Conservation (phyloP, 2,329 filamentous ascomycete genomes). For the Aphanoascus verrucosus region DNA sequence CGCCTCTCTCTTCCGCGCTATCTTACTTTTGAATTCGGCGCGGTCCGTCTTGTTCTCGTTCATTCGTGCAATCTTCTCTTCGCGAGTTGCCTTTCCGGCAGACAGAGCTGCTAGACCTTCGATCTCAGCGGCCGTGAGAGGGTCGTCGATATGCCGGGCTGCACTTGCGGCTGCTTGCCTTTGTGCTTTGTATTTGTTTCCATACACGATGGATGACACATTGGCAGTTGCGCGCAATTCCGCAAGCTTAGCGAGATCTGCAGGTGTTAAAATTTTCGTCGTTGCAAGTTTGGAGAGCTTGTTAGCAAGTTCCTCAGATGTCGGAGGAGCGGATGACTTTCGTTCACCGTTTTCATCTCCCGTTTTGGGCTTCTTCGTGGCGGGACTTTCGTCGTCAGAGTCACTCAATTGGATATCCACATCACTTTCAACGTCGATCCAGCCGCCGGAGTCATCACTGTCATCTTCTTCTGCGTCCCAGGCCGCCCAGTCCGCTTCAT, state of each 20-base stretch:
- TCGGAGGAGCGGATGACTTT: conserved; percentile 15
- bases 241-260: conserved; percentile 86
- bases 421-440: conserved; percentile 83
- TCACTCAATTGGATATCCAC: conserved; percentile 64
- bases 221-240: conserved; percentile 69
- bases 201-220: conserved; percentile 52
- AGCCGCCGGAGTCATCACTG: conserved; percentile 68
- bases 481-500: conserved; percentile 46
- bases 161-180: conserved; percentile 35
- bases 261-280: conserved; percentile 85
- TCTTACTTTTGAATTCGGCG: conserved; percentile 72
- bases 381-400: conserved; percentile 61
- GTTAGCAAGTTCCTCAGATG: conserved; percentile 21
- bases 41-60: conserved; percentile 70
- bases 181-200: conserved; percentile 36
- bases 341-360: conserved; percentile 32
- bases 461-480: conserved; percentile 52
- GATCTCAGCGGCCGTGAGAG: conserved; percentile 81
- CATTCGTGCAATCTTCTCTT: conserved; percentile 75
- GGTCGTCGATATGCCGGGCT: conserved; percentile 67
- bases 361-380: conserved; percentile 44
- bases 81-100: conserved; percentile 68
- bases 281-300: conserved; percentile 65
- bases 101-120: conserved; percentile 69
- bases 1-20: conserved; percentile 73